These are phyloP conservation scores for Kodamaea kakaduensis DNA, from an alignment of 805 yeast genomes.

Conservation along the genomic window DNA sequence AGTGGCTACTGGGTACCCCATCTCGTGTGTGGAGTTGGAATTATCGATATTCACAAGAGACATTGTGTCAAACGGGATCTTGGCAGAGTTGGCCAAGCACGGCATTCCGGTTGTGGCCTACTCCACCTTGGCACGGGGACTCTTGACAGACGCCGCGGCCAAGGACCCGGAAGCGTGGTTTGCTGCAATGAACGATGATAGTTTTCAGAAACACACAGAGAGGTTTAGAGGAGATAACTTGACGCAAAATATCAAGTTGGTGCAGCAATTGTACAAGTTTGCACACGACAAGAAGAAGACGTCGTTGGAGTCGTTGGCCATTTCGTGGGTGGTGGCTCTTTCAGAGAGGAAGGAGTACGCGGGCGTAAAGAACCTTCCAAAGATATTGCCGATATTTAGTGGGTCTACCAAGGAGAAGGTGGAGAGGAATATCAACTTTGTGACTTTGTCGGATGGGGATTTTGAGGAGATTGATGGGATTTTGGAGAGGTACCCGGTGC, in stretches of 20 bases:
- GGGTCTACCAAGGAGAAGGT: constrained; percentile 59
- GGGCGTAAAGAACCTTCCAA: constrained; percentile 43
- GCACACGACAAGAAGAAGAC: constrained; percentile 47
- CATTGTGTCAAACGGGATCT: constrained; percentile 57
- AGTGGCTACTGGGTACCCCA: constrained; percentile 44
- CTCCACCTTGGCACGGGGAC: constrained; percentile 80
- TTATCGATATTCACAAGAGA: constrained; percentile 68
- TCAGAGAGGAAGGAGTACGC: constrained; percentile 56
- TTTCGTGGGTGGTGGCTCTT: constrained; percentile 50
- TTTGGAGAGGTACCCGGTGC: constrained; percentile 39
- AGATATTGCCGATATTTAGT: constrained; percentile 77
- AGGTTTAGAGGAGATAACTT: constrained; percentile 59
- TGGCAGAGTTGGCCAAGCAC: constrained; percentile 52
- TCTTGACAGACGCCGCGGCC: constrained; percentile 60
- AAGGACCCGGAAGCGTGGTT: constrained; percentile 28
- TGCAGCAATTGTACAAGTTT: constrained; percentile 45
- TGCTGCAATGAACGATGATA: constrained; percentile 51
- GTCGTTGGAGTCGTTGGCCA: constrained; percentile 51
- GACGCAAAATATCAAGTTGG: constrained; percentile 47
- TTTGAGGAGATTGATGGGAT: constrained; percentile 49
- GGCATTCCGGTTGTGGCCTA: constrained; percentile 71
- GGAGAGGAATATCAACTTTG: constrained; percentile 48
- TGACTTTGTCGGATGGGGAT: constrained; percentile 53
- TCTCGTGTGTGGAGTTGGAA: constrained; percentile 74
- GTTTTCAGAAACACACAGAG: constrained; percentile 48